These are phyloP conservation scores for Microthlaspi erraticum DNA, from an alignment of 345 rosid species.

Conservation along the genomic window DNA sequence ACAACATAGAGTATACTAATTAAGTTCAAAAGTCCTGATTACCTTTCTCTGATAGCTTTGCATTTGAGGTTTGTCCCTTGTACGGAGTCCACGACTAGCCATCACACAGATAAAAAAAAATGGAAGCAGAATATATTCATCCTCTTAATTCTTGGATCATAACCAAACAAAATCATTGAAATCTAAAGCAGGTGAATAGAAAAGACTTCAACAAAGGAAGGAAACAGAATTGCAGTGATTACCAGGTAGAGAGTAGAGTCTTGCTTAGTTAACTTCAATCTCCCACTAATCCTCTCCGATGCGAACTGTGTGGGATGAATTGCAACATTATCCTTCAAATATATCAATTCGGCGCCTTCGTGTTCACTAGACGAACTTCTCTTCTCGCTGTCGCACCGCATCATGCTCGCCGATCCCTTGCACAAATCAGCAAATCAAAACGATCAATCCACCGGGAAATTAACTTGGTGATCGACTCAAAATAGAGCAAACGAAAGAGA, in stretches of 20 bases:
- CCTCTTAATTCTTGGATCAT: neutral
- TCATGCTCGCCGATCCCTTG: slow-evolving; percentile 80
- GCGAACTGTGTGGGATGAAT: slow-evolving; percentile 93
- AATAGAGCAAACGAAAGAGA: neutral
- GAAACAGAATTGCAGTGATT: slow-evolving; percentile 7
- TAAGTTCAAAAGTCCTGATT: slow-evolving; percentile 14
- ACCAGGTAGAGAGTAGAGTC: slow-evolving; percentile 77
- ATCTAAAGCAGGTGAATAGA: neutral
- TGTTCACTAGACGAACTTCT: slow-evolving; percentile 63
- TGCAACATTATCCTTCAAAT: slow-evolving; percentile 76
- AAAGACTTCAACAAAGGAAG: neutral
- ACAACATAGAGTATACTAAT: neutral
- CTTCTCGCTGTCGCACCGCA: slow-evolving; percentile 66
- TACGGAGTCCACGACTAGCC: slow-evolving; percentile 90
- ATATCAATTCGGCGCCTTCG: slow-evolving; percentile 76
- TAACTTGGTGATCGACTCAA: neutral
- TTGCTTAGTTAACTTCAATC: slow-evolving; percentile 88
- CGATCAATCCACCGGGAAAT: slow-evolving; percentile 2
- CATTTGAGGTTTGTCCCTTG: slow-evolving; percentile 72
- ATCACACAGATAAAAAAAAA: slow-evolving; percentile 2
- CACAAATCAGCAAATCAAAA: slow-evolving; percentile 9
- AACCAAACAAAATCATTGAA: neutral
- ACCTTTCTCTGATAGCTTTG: slow-evolving; percentile 88
- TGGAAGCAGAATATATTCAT: no score
- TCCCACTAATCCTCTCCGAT: slow-evolving; percentile 89